These are phyloP conservation scores for Colletotrichum sp. DNA, from an alignment of 2,329 filamentous ascomycete species.

Conservation along the genomic window DNA sequence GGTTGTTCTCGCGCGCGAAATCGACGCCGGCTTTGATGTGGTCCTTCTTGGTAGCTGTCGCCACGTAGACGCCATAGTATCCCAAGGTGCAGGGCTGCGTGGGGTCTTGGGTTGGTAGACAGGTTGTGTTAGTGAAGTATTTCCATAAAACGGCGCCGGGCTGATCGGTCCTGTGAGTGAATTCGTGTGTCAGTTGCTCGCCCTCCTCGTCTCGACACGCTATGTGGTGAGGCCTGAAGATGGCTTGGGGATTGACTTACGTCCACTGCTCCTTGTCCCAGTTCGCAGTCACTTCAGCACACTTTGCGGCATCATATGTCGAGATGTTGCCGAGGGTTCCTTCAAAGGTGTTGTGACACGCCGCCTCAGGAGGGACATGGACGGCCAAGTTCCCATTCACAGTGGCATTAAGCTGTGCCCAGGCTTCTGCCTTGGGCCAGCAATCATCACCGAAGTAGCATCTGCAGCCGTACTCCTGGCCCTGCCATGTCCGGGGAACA, in stretches of 20 bases:
- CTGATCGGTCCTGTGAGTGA: slow-evolving; percentile 27
- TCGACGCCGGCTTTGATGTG: slow-evolving; percentile 36
- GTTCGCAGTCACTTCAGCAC: slow-evolving; percentile 33
- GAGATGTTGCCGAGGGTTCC: slow-evolving; percentile 22
- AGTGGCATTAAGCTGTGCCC: slow-evolving; percentile 52
- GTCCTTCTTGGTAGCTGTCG: slow-evolving; percentile 25
- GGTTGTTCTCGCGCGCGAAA: slow-evolving; percentile 41
- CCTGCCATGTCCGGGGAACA: neutral
- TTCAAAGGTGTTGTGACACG: slow-evolving; percentile 43
- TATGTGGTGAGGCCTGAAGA: neutral
- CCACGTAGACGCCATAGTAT: slow-evolving; percentile 40
- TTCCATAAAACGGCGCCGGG: slow-evolving; percentile 39
- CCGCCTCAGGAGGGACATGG: slow-evolving; percentile 50
- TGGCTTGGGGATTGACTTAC: slow-evolving; percentile 29
- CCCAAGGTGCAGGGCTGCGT: slow-evolving; percentile 40
- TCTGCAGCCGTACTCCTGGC: slow-evolving; percentile 34
- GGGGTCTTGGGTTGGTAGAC: slow-evolving; percentile 37
- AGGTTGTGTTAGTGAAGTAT: slow-evolving; percentile 48
- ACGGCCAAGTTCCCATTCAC: slow-evolving; percentile 54
- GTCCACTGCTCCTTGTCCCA: slow-evolving; percentile 40
- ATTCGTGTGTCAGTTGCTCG: slow-evolving; percentile 1
- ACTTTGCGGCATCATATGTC: slow-evolving; percentile 41
- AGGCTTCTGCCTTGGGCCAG: slow-evolving; percentile 51
- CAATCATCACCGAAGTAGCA: slow-evolving; percentile 53
- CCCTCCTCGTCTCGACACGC: neutral